Conservation (phyloP, 2,329 filamentous ascomycete genomes). For the Allantophomopsis lycopodina region DNA sequence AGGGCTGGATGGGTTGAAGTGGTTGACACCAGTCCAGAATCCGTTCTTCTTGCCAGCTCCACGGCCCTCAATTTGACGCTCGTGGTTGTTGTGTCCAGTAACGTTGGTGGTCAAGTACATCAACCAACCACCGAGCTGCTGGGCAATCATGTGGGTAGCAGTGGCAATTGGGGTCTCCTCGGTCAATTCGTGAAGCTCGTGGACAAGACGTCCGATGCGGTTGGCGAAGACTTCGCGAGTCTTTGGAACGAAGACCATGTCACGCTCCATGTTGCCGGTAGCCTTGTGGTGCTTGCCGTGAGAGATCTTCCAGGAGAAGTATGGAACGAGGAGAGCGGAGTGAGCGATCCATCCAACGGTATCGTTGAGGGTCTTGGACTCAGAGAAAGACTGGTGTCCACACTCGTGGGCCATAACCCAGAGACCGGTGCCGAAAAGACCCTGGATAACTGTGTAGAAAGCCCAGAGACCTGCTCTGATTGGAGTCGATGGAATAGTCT, state of each 20-base stretch:
- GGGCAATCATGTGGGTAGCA: constrained; percentile 55
- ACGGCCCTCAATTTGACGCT: constrained; percentile 82
- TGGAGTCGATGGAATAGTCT: constrained; percentile 59
- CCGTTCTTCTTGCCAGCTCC: constrained; percentile 89
- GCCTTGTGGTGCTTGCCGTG: constrained; percentile 99
- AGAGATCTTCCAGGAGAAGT: constrained; percentile 99
- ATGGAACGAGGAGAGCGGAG: constrained; percentile 80
- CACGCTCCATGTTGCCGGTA: constrained; percentile 89
- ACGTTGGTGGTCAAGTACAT: constrained; percentile 85
- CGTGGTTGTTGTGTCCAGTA: constrained; percentile 91
- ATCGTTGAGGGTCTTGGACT: constrained; percentile 85
- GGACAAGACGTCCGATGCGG: constrained; percentile 57
- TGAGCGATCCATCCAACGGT: constrained; percentile 85
- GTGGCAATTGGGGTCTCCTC: constrained; percentile 91
- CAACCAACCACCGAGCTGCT: constrained; percentile 90
- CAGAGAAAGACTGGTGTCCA: constrained; percentile 90
- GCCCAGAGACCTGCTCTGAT: constrained; percentile 51
- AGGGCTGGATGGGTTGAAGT: constrained; percentile 81
- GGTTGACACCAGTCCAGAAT: constrained; percentile 69
- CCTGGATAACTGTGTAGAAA: constrained; percentile 64
- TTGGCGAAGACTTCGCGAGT: constrained; percentile 71
- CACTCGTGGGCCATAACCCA: constrained; percentile 98
- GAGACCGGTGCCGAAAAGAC: constrained; percentile 81
- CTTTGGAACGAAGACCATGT: constrained; percentile 98
- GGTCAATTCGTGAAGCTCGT: constrained; percentile 77